Base-by-base conservation (phyloP, 2,329 filamentous ascomycete genomes). In the Hymenoscyphus linearis region DNA sequence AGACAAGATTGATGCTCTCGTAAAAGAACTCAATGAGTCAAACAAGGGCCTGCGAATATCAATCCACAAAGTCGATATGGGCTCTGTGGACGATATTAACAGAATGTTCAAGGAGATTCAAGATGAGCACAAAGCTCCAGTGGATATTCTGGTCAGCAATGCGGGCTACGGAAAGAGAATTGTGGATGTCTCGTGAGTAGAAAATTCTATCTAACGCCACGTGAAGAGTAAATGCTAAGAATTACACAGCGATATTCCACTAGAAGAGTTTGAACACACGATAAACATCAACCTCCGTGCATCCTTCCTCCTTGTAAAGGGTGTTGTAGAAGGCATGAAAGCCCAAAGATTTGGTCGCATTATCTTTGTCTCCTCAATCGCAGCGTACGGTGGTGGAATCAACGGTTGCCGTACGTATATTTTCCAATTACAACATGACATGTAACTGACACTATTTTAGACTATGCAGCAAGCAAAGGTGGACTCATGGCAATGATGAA, bases 111-210 rank as follows among this genome's bases (percentile, higher is more conserved):
- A 75, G 14, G 79, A 85, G 60, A 81, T 88, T 52, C 74, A 78
- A 55, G 68, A 74, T 0, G 69, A 80, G 57, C 84, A 88, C 69
- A 76, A 68, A 4, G 76, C 77, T 1, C 83, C 84, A 0, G 83
- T 63, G 5, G 62, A 88, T 67, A 87, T 90, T 25, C 75, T 89
- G 2, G 72, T 90, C 27, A 83, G 82, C 10, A 90, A 90, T 68
- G 87, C 87, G 1, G 86, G 86, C 0, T 80, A 86, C 65, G 86
- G 85, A 47, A 85, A 85, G 69, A 78, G 85, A n/a, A 81, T 86
- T 60, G 61, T 66, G 4, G 70, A 31, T 31, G 31, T 31, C 6
- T 31, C 31, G 31, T 31, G 31, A 31, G 31, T 31, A 31, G 10
- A 31, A 31, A 31, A 1, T 7, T 31, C 31, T 9, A 31, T 31